Evolutionary conservation across 768 basidiomycete genomes (phyloP).

Genomic region (Lentinula edodes): DNA sequence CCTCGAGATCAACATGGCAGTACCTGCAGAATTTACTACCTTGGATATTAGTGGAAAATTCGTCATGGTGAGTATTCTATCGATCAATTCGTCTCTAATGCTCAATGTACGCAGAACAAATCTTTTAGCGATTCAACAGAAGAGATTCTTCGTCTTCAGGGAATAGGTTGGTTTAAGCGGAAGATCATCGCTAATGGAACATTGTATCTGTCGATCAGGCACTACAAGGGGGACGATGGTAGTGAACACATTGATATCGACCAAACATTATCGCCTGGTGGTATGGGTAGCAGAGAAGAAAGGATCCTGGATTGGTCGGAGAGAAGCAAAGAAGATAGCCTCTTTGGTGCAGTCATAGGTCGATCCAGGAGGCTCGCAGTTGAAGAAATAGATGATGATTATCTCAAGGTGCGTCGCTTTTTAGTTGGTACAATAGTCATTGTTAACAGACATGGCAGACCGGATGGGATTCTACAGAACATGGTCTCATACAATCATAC

Average conservation of each 20-base stretch:
- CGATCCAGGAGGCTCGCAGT: constrained; percentile 47
- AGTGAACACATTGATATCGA: constrained; percentile 65
- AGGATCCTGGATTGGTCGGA: constrained; percentile 35
- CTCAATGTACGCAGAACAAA: constrained; percentile 49
- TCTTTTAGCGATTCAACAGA: constrained; percentile 56
- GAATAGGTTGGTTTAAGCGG: constrained; percentile 68
- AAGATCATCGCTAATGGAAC: constrained; percentile 52
- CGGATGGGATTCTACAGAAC: constrained; percentile 36
- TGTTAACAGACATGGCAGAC: constrained; percentile 8
- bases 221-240: constrained; percentile 54
- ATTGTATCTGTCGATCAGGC: constrained; percentile 57
- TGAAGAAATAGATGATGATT: constrained; percentile 40
- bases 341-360: constrained; percentile 57
- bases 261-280: constrained; percentile 25
- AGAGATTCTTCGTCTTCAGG: constrained; percentile 62
- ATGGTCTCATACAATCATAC: constrained; percentile 38
- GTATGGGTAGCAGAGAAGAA: neutral
- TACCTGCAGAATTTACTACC: constrained; percentile 53
- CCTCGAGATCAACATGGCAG: constrained; percentile 43
- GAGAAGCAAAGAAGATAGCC: constrained; percentile 52
- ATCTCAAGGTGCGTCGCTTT: constrained; percentile 21
- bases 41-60: constrained; percentile 59
- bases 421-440: neutral
- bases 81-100: neutral
- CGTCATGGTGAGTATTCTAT: constrained; percentile 45